Percentiles rank a stretch among this genome's conserved stretches.
Evolutionary conservation across 768 basidiomycete species (phyloP).

Genomic region (Auriscalpium microsporum): DNA sequence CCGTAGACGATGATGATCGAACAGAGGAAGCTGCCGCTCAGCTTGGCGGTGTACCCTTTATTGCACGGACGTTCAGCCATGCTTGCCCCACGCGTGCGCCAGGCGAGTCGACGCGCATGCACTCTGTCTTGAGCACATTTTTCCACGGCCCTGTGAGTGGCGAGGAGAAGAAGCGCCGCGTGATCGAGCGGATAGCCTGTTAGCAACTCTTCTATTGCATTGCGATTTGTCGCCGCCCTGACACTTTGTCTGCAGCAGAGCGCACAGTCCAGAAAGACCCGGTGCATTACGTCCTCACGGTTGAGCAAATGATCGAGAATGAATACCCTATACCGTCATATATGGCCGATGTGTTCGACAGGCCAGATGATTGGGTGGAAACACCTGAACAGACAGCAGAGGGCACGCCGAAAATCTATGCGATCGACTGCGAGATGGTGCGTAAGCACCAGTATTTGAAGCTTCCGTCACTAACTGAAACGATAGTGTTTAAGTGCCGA

Average conservation of each 20-base stretch:
- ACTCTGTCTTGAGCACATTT: constrained; percentile 76
- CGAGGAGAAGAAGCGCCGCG: constrained; percentile 68
- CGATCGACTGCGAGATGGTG: constrained; percentile 98
- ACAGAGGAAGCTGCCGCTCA: constrained; percentile 14
- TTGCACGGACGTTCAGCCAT: constrained; percentile 78
- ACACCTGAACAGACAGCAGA: constrained; percentile 45
- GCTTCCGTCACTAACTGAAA: not conserved
- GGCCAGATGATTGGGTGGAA: constrained; percentile 72
- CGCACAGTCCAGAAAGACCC: constrained; percentile 55
- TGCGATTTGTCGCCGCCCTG: not conserved
- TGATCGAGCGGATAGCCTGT: constrained; percentile 35
- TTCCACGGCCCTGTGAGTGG: constrained; percentile 73
- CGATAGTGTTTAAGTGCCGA: constrained; percentile 78
- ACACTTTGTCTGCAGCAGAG: constrained; percentile 36
- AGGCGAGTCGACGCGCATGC: constrained; percentile 79
- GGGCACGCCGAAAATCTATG: constrained; percentile 48
- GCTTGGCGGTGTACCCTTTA: constrained; percentile 46
- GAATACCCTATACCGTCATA: constrained; percentile 88
- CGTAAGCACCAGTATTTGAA: constrained; percentile 14
- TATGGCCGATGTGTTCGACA: constrained; percentile 61
- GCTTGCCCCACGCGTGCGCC: constrained; percentile 91
- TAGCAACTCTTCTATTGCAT: constrained; percentile 10
- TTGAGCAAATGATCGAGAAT: constrained; percentile 89
- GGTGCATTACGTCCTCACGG: constrained; percentile 60
- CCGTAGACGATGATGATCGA: constrained; percentile 2